Percentiles rank a stretch among this genome's conserved stretches.
Evolutionary conservation across 1,284 basidiomycete species (phyloP).

Genomic region (Malassezia psittaci): DNA sequence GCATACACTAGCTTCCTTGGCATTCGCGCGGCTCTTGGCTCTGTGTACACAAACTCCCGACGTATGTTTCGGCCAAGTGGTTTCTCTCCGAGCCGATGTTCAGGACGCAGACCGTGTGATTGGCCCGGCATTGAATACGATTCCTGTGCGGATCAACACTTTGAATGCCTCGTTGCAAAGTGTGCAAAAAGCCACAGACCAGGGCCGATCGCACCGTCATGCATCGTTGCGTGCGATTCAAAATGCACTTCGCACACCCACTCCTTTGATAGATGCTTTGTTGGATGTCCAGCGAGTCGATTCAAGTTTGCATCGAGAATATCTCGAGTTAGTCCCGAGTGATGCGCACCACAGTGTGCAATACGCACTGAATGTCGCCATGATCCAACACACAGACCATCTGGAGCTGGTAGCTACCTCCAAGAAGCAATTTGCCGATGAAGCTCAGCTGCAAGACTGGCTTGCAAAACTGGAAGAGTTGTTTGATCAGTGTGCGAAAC

Average conservation of each 20-base stretch:
- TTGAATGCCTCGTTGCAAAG: constrained; percentile 8
- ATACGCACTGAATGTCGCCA: constrained; percentile 36
- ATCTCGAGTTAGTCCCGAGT: neutral
- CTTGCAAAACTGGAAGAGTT: no score
- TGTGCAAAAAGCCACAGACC: constrained; percentile 27
- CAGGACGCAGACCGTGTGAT: constrained; percentile 28
- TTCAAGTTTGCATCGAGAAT: neutral
- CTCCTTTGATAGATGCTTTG: constrained; percentile 30
- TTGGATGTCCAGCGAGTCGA: constrained; percentile 33
- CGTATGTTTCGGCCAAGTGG: constrained; percentile 40
- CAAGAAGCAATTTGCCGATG: constrained; percentile 15
- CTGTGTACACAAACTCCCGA: constrained; percentile 20
- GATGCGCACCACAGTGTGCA: constrained; percentile 14
- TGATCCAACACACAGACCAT: constrained; percentile 20
- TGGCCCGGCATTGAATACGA: constrained; percentile 40
- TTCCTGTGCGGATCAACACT: constrained; percentile 24
- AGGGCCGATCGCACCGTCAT: constrained; percentile 26
- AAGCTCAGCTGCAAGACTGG: no score
- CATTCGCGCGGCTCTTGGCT: constrained; percentile 32
- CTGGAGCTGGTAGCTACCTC: constrained; percentile 27
- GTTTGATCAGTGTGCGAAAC: no score
- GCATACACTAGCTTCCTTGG: constrained; percentile 31
- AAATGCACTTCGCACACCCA: constrained; percentile 7
- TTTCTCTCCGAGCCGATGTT: constrained; percentile 28
- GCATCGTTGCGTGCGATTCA: constrained; percentile 34